Evolutionary conservation across 495 filamentous ascomycete genomes (phyloP).

Genomic region (Neurospora tetraspora): DNA sequence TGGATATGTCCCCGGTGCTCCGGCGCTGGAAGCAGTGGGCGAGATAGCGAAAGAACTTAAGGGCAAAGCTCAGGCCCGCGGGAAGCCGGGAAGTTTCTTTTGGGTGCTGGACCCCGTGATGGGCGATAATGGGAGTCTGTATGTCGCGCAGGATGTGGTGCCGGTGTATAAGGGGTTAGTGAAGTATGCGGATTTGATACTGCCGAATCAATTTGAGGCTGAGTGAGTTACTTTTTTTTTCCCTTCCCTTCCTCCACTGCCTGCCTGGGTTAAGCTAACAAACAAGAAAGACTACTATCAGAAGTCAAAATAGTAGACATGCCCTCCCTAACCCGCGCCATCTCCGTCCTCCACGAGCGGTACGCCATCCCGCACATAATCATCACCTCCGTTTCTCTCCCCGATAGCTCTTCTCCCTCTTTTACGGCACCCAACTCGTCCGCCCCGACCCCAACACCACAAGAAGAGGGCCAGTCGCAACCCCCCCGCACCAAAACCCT

Average conservation of each 20-base stretch:
- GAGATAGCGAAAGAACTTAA: constrained; percentile 72
- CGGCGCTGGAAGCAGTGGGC: constrained; percentile 74
- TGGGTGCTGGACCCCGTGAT: constrained; percentile 99
- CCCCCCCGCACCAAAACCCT: constrained; percentile 31
- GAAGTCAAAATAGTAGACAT: constrained; percentile 74
- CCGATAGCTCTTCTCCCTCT: neutral
- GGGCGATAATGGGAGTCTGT: constrained; percentile 87
- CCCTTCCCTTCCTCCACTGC: neutral
- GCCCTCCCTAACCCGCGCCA: constrained; percentile 56
- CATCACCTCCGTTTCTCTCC: constrained; percentile 68
- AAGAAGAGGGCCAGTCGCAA: neutral
- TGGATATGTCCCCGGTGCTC: constrained; percentile 86
- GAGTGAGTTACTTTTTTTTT: constrained; percentile 73
- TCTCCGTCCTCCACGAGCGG: constrained; percentile 62
- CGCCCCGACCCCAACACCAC: neutral
- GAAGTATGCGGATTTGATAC: constrained; percentile 73
- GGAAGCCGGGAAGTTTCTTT: constrained; percentile 70
- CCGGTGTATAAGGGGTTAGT: constrained; percentile 80
- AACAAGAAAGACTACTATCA: constrained; percentile 54
- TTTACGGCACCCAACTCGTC: constrained; percentile 19
- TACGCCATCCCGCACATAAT: constrained; percentile 83
- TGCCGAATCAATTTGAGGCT: constrained; percentile 95
- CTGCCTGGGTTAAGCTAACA: neutral
- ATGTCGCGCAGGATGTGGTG: constrained; percentile 81
- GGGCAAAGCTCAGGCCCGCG: constrained; percentile 40